Conservation (phyloP, 2,329 filamentous ascomycete genomes). For the Juglanconis juglandina region DNA sequence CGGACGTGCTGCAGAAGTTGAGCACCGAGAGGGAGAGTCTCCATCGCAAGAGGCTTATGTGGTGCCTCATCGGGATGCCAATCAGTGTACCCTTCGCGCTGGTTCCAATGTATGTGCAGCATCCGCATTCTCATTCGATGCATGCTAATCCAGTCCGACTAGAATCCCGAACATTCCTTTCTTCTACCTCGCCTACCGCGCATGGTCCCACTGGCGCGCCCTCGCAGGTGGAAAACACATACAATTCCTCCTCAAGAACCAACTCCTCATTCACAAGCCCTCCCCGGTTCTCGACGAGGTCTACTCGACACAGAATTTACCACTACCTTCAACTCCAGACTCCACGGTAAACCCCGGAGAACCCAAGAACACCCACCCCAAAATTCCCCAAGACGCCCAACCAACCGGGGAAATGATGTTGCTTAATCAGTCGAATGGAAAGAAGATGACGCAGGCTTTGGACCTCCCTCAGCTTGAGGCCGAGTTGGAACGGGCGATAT, state of each 20-base stretch:
- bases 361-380: conserved; percentile 21
- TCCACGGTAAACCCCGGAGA: conserved; percentile 22
- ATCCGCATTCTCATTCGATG: background rate
- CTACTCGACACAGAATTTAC: conserved; percentile 48
- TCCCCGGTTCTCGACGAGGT: conserved; percentile 69
- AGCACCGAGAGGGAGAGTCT: conserved; percentile 77
- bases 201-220: conserved; percentile 89
- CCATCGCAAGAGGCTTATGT: conserved; percentile 73
- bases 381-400: conserved; percentile 18
- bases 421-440: conserved; percentile 30
- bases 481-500: conserved; percentile 72
- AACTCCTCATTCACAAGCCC: conserved; percentile 63
- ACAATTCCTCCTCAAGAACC: conserved; percentile 73
- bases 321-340: conserved; percentile 25
- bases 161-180: conserved; percentile 93
- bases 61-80: conserved; percentile 79
- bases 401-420: conserved; percentile 41
- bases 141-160: conserved; percentile 16
- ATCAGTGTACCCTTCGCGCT: conserved; percentile 78
- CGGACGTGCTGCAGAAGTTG: conserved; percentile 63
- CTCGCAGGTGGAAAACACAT: conserved; percentile 80
- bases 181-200: conserved; percentile 89
- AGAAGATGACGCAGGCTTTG: conserved; percentile 45
- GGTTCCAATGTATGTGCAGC: conserved; percentile 70
- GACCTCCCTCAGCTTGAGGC: conserved; percentile 67